Conservation (phyloP, 2,329 filamentous ascomycete species). For the Colletotrichum sp. region DNA sequence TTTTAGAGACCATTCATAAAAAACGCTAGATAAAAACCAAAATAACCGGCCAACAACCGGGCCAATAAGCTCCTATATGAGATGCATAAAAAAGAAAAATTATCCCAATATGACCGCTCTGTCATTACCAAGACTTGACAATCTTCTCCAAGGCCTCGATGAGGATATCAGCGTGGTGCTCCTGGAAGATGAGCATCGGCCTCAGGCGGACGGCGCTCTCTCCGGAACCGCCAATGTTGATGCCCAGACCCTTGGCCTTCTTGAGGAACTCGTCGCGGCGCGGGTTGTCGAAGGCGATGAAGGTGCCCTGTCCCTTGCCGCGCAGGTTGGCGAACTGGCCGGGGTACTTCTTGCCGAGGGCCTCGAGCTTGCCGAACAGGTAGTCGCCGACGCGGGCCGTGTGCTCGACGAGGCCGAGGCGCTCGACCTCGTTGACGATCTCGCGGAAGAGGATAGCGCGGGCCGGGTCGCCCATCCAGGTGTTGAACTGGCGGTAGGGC, state of each 20-base stretch:
- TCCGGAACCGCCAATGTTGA: conserved; percentile 89
- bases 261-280: conserved; percentile 78
- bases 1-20: neutral
- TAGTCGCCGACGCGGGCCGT: conserved; percentile 82
- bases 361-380: conserved; percentile 73
- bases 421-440: conserved; percentile 82
- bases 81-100: neutral
- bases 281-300: conserved; percentile 90
- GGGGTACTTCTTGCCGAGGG: conserved; percentile 73
- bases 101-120: neutral
- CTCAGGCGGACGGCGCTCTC: conserved; percentile 76
- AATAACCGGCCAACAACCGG: neutral
- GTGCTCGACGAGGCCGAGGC: conserved; percentile 77
- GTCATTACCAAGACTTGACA: conserved; percentile 46
- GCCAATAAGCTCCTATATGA: neutral
- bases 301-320: conserved; percentile 88
- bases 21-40: neutral
- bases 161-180: conserved; percentile 87
- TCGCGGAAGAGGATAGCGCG: conserved; percentile 84
- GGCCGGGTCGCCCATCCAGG: conserved; percentile 93
- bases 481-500: conserved; percentile 96
- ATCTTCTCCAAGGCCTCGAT: conserved; percentile 80
- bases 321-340: conserved; percentile 81
- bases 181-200: conserved; percentile 93
- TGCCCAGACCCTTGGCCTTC: conserved; percentile 78